phyloP scores from a whole-genome alignment of 441 rosid species.

The Rhodomyrtus psidioides region DNA sequence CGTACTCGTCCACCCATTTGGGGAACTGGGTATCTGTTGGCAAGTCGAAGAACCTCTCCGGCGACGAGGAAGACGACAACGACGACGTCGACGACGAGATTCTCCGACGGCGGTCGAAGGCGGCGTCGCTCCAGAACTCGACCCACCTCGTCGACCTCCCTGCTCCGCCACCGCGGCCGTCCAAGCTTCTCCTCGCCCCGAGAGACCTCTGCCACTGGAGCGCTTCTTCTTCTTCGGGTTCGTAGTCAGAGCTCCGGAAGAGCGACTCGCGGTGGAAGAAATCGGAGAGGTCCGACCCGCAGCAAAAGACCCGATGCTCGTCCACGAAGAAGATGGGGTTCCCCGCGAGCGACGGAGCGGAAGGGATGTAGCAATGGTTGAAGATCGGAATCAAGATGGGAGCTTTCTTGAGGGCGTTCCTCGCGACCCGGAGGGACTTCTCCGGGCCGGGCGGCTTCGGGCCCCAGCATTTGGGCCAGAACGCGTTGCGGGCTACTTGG shows the following conservation, averaged over 20 bases:
- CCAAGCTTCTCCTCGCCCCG: conserved; percentile 30
- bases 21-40: background rate
- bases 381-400: conserved; percentile 88
- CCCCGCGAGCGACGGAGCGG: conserved; percentile 81
- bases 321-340: conserved; percentile 90
- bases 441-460: conserved; percentile 79
- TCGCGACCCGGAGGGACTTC: conserved; percentile 68
- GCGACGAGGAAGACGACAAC: background rate
- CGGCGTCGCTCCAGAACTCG: conserved; percentile 3
- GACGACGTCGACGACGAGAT: background rate
- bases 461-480: conserved; percentile 96
- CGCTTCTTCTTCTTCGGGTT: conserved; percentile 1
- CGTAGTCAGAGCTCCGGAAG: conserved; percentile 35
- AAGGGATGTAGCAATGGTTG: conserved; percentile 90
- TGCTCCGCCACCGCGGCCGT: too few species aligned
- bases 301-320: conserved; percentile 81
- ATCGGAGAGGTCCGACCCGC: conserved; percentile 86
- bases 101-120: background rate
- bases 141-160: background rate
- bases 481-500: conserved; percentile 77
- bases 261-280: conserved; percentile 72
- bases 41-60: background rate
- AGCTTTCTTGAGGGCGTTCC: conserved; percentile 80
- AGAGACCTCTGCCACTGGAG: conserved; percentile 55
- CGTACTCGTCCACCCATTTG: background rate